Conservation (phyloP, 1,284 basidiomycete genomes). For the Trametes sp. region DNA sequence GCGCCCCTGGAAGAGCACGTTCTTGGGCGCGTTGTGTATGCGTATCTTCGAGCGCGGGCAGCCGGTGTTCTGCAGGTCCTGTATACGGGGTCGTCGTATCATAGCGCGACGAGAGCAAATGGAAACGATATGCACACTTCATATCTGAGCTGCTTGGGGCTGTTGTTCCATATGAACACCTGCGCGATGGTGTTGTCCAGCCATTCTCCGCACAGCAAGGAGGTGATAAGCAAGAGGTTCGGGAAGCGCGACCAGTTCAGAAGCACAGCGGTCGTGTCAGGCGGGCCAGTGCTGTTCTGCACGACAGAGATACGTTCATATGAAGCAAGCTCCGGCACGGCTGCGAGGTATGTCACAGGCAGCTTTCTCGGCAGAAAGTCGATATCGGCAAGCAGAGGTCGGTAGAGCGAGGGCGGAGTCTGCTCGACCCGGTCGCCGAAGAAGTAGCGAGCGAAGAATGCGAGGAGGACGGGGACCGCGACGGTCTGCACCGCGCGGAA, state of each 20-base stretch:
- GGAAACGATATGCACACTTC: slow-evolving; percentile 45
- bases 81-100: slow-evolving; percentile 15
- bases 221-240: slow-evolving; percentile 64
- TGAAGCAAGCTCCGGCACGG: slow-evolving; percentile 15
- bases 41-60: slow-evolving; percentile 55
- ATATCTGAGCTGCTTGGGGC: slow-evolving; percentile 49
- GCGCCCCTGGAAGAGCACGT: slow-evolving; percentile 71
- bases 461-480: slow-evolving; percentile 33
- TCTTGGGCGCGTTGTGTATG: slow-evolving; percentile 65
- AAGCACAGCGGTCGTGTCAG: slow-evolving; percentile 61
- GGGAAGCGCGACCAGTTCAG: slow-evolving; percentile 71
- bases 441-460: slow-evolving; percentile 23
- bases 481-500: slow-evolving; percentile 29
- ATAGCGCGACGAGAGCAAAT: slow-evolving; percentile 1
- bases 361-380: slow-evolving; percentile 32
- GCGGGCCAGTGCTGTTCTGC: slow-evolving; percentile 20
- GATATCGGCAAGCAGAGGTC: slow-evolving; percentile 35
- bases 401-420: slow-evolving; percentile 29
- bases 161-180: slow-evolving; percentile 74
- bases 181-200: slow-evolving; percentile 57
- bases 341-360: slow-evolving; percentile 32
- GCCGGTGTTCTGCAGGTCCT: slow-evolving; percentile 56
- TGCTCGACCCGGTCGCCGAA: slow-evolving; percentile 22
- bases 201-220: slow-evolving; percentile 56
- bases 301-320: slow-evolving; percentile 30